phyloP scores from a whole-genome alignment of 345 rosid species.

The Melaleuca quinquenervia region DNA sequence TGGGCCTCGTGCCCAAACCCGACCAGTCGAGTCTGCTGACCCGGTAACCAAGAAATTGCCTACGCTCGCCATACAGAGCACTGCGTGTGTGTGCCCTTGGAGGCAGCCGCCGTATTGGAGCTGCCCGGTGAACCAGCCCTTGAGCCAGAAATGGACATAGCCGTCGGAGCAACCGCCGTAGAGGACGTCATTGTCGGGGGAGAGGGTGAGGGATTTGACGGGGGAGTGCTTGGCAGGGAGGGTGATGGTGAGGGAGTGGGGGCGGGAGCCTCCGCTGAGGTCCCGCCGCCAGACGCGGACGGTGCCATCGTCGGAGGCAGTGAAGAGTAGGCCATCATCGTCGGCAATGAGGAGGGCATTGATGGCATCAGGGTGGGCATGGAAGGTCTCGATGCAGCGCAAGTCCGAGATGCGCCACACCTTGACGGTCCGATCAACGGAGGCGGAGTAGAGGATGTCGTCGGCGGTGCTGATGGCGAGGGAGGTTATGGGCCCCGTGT shows the following conservation, averaged over 20 bases:
- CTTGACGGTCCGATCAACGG: conserved; percentile 39
- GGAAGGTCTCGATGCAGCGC: conserved; percentile 46
- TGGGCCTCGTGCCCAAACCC: conserved; percentile 32
- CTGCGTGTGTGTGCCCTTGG: conserved; percentile 51
- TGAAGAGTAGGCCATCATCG: conserved; percentile 30
- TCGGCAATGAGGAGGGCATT: conserved; percentile 23
- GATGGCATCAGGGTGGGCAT: conserved; percentile 35
- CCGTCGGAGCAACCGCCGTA: conserved; percentile 54
- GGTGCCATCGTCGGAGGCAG: conserved; percentile 48
- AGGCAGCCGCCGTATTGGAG: conserved; percentile 35
- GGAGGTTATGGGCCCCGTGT: conserved; percentile 36
- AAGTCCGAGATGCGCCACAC: conserved; percentile 44
- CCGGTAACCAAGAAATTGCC: conserved; percentile 30
- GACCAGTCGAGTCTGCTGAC: conserved; percentile 34
- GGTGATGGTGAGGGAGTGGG: conserved; percentile 28
- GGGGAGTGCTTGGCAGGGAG: conserved; percentile 39
- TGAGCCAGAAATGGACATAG: conserved; percentile 36
- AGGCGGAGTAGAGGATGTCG: conserved; percentile 40
- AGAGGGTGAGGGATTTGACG: conserved; percentile 28
- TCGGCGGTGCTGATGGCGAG: conserved; percentile 31
- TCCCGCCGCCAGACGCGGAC: conserved; percentile 34
- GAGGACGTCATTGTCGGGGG: conserved; percentile 15
- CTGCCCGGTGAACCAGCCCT: conserved; percentile 32
- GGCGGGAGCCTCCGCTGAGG: conserved; percentile 11
- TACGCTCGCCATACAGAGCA: conserved; percentile 29